Conservation (phyloP, 2,329 filamentous ascomycete species). For the Pseudogymnoascus pannorum region DNA sequence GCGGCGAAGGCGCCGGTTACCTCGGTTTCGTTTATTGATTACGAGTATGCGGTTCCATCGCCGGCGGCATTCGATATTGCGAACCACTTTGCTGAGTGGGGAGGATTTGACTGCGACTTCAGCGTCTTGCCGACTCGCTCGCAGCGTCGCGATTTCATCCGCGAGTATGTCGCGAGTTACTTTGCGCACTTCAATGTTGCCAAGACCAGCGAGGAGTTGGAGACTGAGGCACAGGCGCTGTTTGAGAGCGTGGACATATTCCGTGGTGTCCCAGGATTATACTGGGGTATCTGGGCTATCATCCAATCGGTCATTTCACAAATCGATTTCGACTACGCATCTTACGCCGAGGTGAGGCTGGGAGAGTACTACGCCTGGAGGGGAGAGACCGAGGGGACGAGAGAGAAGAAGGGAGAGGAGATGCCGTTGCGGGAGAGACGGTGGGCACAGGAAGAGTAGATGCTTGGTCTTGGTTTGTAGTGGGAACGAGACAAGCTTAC, state of each 20-base stretch:
- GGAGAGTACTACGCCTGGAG: constrained; percentile 94
- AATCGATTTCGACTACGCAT: constrained; percentile 95
- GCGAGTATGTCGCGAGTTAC: constrained; percentile 75
- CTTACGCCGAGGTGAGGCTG: constrained; percentile 78
- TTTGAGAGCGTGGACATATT: constrained; percentile 78
- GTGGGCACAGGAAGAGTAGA: constrained; percentile 46
- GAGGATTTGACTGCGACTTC: constrained; percentile 92
- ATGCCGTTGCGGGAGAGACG: constrained; percentile 69
- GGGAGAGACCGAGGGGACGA: constrained; percentile 59
- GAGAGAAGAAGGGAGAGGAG: constrained; percentile 46
- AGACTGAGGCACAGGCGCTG: constrained; percentile 60
- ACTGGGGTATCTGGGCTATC: constrained; percentile 89
- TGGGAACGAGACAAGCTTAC: not conserved
- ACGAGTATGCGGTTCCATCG: constrained; percentile 93
- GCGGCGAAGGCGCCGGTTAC: constrained; percentile 33
- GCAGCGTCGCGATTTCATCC: constrained; percentile 72
- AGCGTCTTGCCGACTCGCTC: constrained; percentile 69
- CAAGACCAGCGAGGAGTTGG: constrained; percentile 37
- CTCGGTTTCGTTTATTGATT: constrained; percentile 84
- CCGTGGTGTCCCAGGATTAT: constrained; percentile 82
- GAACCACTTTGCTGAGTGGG: constrained; percentile 98
- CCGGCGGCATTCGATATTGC: constrained; percentile 93
- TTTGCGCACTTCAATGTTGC: constrained; percentile 42
- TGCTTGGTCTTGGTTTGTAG: not conserved
- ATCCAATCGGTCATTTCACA: constrained; percentile 92